phyloP scores from a whole-genome alignment of 225 moss, liverwort and hornwort species.

The Takakia lepidozioides region DNA sequence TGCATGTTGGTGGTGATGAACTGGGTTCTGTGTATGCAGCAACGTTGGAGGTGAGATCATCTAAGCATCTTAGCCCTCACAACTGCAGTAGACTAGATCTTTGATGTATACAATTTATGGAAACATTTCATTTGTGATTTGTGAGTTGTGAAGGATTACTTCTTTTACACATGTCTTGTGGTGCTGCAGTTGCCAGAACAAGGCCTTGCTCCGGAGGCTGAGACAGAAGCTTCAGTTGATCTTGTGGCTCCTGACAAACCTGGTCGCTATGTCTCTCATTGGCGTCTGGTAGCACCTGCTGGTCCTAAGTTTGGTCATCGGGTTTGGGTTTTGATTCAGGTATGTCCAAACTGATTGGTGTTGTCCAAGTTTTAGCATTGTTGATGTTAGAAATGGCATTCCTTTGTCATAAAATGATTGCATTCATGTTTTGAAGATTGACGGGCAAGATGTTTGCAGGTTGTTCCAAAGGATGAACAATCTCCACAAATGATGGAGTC shows the following conservation, averaged over 20 bases:
- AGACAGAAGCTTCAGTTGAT: constrained; percentile 77
- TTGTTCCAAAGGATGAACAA: constrained; percentile 50
- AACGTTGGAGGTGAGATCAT: constrained; percentile 48
- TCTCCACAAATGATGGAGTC: constrained; percentile 52
- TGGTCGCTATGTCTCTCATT: constrained; percentile 90
- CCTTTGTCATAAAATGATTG: too few relatives aligned
- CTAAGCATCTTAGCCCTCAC: too few relatives aligned
- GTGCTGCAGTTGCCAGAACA: constrained; percentile 43
- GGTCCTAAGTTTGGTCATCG: constrained; percentile 93
- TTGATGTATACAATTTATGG: too few relatives aligned
- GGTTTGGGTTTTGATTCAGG: constrained; percentile 93
- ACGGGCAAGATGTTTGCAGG: too few relatives aligned
- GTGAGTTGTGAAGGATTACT: too few relatives aligned
- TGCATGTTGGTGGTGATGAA: constrained; percentile 80
- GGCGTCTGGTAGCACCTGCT: constrained; percentile 68
- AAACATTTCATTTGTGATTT: too few relatives aligned
- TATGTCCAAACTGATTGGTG: background rate
- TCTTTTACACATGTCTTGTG: too few relatives aligned
- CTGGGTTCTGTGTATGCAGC: constrained; percentile 40
- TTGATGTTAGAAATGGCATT: too few relatives aligned
- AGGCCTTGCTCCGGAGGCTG: constrained; percentile 53
- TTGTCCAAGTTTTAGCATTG: too few relatives aligned
- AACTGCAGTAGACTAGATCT: too few relatives aligned
- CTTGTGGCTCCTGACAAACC: constrained; percentile 72
- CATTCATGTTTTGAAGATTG: too few relatives aligned